Evolutionary conservation across 2,329 filamentous ascomycete genomes (phyloP), one percentile per base, ranked within the genome.

Genomic region (Teratosphaeriaceae sp.): DNA sequence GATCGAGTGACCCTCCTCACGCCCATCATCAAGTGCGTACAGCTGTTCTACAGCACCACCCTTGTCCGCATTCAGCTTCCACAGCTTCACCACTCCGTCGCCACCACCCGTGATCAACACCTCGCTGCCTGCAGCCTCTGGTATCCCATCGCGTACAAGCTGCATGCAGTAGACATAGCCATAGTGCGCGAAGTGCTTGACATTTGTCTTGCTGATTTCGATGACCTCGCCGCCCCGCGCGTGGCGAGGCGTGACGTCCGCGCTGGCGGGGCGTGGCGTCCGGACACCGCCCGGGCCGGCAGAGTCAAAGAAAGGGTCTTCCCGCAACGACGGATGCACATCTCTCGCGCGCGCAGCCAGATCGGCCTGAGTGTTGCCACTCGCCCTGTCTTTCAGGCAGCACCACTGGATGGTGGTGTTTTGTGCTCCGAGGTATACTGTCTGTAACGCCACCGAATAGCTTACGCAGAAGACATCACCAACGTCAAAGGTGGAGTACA

Each of bases 91-190:
- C 0, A 85, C 86, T 0, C 92, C 94, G 59, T 97, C 92, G 23
- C 92, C 94, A 26, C 88, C 89, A 7, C 89, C 92, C 0, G 90
- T 94, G 23, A 98, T 79, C 27, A 98, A 64, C 1, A 94, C 80
- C 54, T 97, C 89, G 44, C 76, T 71, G 20, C 84, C 80, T 1
- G 86, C 80, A 0, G 78, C 72, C 5, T 83, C 83, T n/a, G 74
- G 71, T 3, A 87, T 75, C 5, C 87, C 74, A 0, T 85, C 86
- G 47, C 78, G 80, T 1, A 87, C 82, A 46, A 98, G 74, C 4
- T 94, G 74, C 90, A 97, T 97, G 64, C 88, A 94, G 64, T 96
- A 96, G 0, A 98, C 82, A 61, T 96, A 97, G 34, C 94, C 92
- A 63, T 83, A 90, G 63, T 98, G 92, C 1, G 92, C 88, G 66